Percentiles rank a stretch among this genome's conserved stretches.
phyloP scores from a whole-genome alignment of 2,329 filamentous ascomycete genomes.

The Phialemoniopsis sp. region DNA sequence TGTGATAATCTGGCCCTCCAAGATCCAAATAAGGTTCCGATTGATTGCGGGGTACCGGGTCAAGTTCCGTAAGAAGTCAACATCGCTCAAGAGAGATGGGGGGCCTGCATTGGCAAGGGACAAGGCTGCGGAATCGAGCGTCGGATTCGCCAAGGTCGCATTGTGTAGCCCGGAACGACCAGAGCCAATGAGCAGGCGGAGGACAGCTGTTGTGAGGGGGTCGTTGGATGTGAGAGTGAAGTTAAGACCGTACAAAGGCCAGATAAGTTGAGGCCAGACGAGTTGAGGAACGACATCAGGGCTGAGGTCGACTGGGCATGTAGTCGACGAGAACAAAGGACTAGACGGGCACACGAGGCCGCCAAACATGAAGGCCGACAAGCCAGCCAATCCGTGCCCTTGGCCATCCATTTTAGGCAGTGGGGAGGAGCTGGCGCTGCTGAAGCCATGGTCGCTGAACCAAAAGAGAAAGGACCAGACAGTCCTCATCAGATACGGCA shows the following conservation, averaged over 20 bases:
- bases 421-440: slow-evolving; percentile 13
- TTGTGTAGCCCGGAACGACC: slow-evolving; percentile 7
- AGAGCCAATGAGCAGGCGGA: slow-evolving; percentile 20
- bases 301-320: too few relatives aligned
- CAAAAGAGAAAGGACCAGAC: slow-evolving; percentile 95
- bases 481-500: slow-evolving; percentile 87
- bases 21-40: slow-evolving; percentile 71
- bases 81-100: slow-evolving; percentile 51
- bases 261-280: too few relatives aligned
- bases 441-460: slow-evolving; percentile 75
- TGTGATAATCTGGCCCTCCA: slow-evolving; percentile 94
- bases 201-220: slow-evolving; percentile 24
- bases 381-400: neutral
- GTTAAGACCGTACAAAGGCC: slow-evolving; percentile 20
- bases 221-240: slow-evolving; percentile 18
- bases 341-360: slow-evolving; percentile 30
- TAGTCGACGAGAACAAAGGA: slow-evolving; percentile 26
- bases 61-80: slow-evolving; percentile 52
- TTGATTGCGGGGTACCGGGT: slow-evolving; percentile 73
- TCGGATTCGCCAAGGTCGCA: slow-evolving; percentile 10
- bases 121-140: slow-evolving; percentile 9
- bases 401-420: neutral
- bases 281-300: too few relatives aligned
- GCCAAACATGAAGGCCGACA: slow-evolving; percentile 25
- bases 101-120: slow-evolving; percentile 11